Base-by-base conservation (phyloP, 352 stramenopile species). In the Phytophthora lateralis region DNA sequence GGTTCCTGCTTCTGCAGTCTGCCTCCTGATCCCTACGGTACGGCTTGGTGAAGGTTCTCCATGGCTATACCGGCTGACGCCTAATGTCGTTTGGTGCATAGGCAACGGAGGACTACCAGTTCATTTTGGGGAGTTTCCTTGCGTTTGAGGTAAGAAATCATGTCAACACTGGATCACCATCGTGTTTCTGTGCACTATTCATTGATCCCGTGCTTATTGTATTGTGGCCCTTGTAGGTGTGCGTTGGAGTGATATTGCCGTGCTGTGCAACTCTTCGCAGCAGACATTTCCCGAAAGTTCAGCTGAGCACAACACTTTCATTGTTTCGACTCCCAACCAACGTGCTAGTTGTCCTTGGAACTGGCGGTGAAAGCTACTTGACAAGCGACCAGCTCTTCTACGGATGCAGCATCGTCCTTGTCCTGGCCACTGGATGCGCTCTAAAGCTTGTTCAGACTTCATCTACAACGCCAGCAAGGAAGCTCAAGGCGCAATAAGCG, bases 251-350 rank as follows among this genome's bases (percentile, higher is more conserved):
- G 0, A 80, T 88, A 26, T 65, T 80, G 6, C 81, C 82, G 8
- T 88, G 77, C 55, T 78, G 64, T n/a, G 82, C 75, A 26, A 83
- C 78, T 1, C 56, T 91, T 15, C 79, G 82, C 4, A 67, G 67
- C 26, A 62, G 51, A 29, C 75, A 80, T 50, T 87, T 91, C 30
- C 70, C 76, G 0, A 62, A 66, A 18, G 46, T 64, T 3, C 44
- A 62, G 1, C 55, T 91, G 21, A 81, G 71, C 55, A 84, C 77
- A 5, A 82, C 79, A 14, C 50, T 91, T 30, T 70, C 64, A 3
- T 27, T 76, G 17, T 88, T 89, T 27, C 82, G 82, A 6, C 32
- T 92, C 2, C 82, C 82, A 9, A 84, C 83, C 3, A 92, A 92
- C 30, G 14, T 90, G 3, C 37, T 90, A 7, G 82, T 92, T 6